Evolutionary conservation across 306 rosid species (phyloP).

Genomic region (Vigna angularis): DNA sequence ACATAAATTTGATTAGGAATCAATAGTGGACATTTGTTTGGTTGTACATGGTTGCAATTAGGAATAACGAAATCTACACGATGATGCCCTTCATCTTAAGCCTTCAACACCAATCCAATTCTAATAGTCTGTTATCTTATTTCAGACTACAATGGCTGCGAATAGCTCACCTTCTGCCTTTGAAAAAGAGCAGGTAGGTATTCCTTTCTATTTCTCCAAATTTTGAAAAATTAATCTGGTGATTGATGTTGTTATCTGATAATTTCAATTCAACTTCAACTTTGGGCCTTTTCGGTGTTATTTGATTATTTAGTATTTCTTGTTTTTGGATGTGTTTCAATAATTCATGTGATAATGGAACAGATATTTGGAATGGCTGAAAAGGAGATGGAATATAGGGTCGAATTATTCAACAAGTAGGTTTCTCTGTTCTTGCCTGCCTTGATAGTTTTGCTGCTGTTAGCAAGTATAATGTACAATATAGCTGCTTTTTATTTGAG

Average conservation of each 20-base stretch:
- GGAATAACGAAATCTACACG: not conserved
- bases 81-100: not conserved
- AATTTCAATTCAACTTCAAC: constrained; percentile 14
- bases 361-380: constrained; percentile 99
- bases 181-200: constrained; percentile 86
- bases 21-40: not conserved
- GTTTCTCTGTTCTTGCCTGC: constrained; percentile 38
- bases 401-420: constrained; percentile 94
- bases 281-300: not conserved
- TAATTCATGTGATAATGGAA: constrained; percentile 30
- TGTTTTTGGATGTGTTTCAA: constrained; percentile 20
- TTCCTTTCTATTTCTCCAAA: constrained; percentile 28
- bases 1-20: not conserved
- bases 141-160: constrained; percentile 73
- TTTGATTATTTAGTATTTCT: not conserved
- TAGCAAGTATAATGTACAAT: constrained; percentile 1
- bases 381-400: constrained; percentile 98
- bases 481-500: not conserved
- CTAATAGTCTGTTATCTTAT: not conserved
- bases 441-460: not conserved
- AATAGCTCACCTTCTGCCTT: constrained; percentile 54
- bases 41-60: not conserved
- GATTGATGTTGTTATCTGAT: constrained; percentile 1
- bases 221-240: not conserved
- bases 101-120: not conserved